phyloP scores from a whole-genome alignment of 495 filamentous ascomycete species.

The Cercophora samala region DNA sequence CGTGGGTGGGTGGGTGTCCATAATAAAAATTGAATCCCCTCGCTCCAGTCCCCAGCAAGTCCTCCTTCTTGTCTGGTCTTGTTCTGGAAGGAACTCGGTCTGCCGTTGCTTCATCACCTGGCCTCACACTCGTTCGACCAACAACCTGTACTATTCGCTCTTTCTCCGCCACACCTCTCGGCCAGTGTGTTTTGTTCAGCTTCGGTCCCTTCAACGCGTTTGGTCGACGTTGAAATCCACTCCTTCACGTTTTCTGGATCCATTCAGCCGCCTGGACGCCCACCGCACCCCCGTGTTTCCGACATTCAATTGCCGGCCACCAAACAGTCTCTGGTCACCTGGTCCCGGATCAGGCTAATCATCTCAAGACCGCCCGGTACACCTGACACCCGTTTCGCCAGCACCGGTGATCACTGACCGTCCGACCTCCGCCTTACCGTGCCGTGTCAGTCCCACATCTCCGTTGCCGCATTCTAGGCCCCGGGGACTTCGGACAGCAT shows the following conservation, averaged over 20 bases:
- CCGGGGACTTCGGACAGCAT: not conserved
- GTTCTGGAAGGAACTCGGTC: not conserved
- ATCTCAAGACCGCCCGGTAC: conserved; percentile 15
- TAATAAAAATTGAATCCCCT: not conserved
- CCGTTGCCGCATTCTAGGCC: conserved; percentile 19
- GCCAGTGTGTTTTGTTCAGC: conserved; percentile 2
- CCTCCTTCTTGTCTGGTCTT: not conserved
- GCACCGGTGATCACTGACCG: conserved; percentile 19
- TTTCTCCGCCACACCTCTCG: not conserved
- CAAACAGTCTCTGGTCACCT: not conserved
- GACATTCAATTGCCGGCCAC: not conserved
- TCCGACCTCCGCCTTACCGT: conserved; percentile 9
- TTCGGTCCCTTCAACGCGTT: conserved; percentile 1
- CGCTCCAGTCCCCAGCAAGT: not conserved
- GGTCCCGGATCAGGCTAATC: conserved; percentile 28
- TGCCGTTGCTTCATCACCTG: not conserved
- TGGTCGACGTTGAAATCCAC: conserved; percentile 15
- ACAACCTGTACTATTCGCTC: not conserved
- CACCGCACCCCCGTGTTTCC: conserved; percentile 10
- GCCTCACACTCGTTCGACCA: not conserved
- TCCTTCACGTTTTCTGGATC: conserved; percentile 12
- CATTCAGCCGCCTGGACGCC: not conserved
- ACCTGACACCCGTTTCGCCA: conserved; percentile 18
- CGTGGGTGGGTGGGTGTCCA: not conserved
- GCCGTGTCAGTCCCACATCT: conserved; percentile 9